Conservation (phyloP, 306 rosid genomes). For the Cicer cuneatum region DNA sequence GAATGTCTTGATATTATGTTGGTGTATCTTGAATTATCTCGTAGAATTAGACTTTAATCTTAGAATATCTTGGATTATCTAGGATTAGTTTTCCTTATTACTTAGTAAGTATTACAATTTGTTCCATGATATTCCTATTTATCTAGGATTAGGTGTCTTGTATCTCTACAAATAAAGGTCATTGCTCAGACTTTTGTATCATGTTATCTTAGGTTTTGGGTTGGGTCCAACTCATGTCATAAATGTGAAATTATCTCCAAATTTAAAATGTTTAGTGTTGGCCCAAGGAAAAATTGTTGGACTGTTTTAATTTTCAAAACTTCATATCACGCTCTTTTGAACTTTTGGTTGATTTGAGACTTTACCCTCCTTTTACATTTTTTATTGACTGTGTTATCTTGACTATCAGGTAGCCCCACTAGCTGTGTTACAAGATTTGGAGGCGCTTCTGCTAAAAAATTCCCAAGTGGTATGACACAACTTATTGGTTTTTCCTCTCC, state of each 20-base stretch:
- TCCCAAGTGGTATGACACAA: constrained; percentile 70
- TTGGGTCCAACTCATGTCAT: not conserved
- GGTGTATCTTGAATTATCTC: not conserved
- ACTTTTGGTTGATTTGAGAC: constrained; percentile 35
- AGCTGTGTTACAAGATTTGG: constrained; percentile 77
- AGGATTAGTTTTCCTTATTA: not conserved
- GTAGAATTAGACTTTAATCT: not conserved
- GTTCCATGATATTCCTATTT: constrained; percentile 2
- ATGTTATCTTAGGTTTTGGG: not conserved
- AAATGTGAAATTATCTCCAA: constrained; percentile 4
- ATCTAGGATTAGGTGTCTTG: not conserved
- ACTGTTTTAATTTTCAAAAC: constrained; percentile 41
- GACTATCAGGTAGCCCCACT: constrained; percentile 72
- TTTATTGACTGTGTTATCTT: constrained; percentile 46
- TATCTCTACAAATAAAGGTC: not conserved
- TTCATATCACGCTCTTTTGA: constrained; percentile 22
- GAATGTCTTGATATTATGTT: not conserved
- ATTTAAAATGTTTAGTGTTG: constrained; percentile 19
- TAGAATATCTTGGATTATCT: not conserved
- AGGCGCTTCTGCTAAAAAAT: constrained; percentile 70
- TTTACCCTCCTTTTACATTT: constrained; percentile 11
- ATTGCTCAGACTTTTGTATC: not conserved
- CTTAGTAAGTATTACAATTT: not conserved
- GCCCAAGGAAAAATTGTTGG: not conserved
- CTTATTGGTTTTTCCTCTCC: constrained; percentile 21